These are phyloP conservation scores for Westerdykella sp. DNA, from an alignment of 2,329 filamentous ascomycete genomes.

Conservation along the genomic window DNA sequence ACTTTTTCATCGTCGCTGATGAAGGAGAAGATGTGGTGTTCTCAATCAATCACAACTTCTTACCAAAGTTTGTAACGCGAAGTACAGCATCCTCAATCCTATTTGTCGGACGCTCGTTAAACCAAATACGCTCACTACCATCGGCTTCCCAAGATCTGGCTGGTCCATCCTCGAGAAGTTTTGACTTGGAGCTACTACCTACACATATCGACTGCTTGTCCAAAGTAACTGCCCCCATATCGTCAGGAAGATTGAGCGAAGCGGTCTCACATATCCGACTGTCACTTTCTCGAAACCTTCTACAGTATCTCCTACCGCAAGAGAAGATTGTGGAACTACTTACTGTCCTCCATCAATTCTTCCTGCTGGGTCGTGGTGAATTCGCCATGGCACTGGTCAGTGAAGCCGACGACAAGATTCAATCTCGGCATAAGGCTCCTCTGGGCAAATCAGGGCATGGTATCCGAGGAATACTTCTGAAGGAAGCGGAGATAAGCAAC, in stretches of 20 bases:
- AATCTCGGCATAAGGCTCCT: constrained; percentile 56
- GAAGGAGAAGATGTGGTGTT: constrained; percentile 31
- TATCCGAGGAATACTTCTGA: constrained; percentile 62
- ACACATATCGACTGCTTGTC: constrained; percentile 65
- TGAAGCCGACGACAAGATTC: constrained; percentile 74
- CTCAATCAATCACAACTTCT: constrained; percentile 41
- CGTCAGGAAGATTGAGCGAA: constrained; percentile 61
- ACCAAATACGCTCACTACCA: constrained; percentile 60
- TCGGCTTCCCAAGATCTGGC: constrained; percentile 25
- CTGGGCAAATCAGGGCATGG: constrained; percentile 44
- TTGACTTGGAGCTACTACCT: constrained; percentile 56
- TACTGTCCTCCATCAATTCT: constrained; percentile 74
- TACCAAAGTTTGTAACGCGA: constrained; percentile 73
- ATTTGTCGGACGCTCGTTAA: constrained; percentile 83
- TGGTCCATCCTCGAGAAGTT: constrained; percentile 20
- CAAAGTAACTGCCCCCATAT: constrained; percentile 65
- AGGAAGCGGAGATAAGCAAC: constrained; percentile 78
- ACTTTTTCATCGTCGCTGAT: constrained; percentile 68
- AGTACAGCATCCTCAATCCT: constrained; percentile 75
- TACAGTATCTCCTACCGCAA: constrained; percentile 76
- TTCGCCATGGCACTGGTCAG: constrained; percentile 82
- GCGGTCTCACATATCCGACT: constrained; percentile 70
- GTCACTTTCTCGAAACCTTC: constrained; percentile 74
- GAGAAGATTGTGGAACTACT: constrained; percentile 71
- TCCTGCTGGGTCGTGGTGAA: constrained; percentile 80